phyloP scores from a whole-genome alignment of 1,284 basidiomycete species.

The Lentinula novae-zelandiae region DNA sequence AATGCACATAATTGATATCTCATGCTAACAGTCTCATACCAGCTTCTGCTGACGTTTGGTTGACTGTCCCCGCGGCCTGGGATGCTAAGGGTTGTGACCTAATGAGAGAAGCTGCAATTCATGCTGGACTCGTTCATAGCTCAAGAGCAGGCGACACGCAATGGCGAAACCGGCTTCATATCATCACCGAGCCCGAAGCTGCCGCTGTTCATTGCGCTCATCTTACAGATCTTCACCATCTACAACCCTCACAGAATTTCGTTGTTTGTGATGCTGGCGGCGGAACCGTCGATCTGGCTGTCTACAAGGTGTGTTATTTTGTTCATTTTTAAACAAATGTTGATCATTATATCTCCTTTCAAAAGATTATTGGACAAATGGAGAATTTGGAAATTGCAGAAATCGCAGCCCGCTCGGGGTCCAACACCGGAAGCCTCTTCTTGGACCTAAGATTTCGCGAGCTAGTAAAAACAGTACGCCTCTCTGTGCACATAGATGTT shows the following conservation, averaged over 20 bases:
- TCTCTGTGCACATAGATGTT: conserved; percentile 10
- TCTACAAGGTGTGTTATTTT: conserved; percentile 52
- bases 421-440: conserved; percentile 80
- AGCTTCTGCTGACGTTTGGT: conserved; percentile 77
- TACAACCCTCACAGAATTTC: conserved; percentile 75
- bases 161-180: conserved; percentile 75
- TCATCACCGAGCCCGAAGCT: conserved; percentile 85
- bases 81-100: conserved; percentile 76
- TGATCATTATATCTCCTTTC: not conserved
- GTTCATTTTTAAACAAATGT: not conserved
- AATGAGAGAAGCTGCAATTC: conserved; percentile 78
- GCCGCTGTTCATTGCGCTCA: conserved; percentile 82
- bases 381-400: conserved; percentile 79
- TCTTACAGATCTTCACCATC: conserved; percentile 70
- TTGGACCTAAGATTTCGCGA: conserved; percentile 79
- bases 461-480: conserved; percentile 57
- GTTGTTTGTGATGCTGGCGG: conserved; percentile 78
- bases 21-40: conserved; percentile 13
- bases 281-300: conserved; percentile 52
- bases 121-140: conserved; percentile 71
- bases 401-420: conserved; percentile 77
- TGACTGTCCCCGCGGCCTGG: conserved; percentile 85
- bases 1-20: not conserved
- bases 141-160: conserved; percentile 63
- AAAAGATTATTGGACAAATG: conserved; percentile 47